Evolutionary conservation across 169 alveolate species (phyloP).

Genomic region (Babesia bigemina): DNA sequence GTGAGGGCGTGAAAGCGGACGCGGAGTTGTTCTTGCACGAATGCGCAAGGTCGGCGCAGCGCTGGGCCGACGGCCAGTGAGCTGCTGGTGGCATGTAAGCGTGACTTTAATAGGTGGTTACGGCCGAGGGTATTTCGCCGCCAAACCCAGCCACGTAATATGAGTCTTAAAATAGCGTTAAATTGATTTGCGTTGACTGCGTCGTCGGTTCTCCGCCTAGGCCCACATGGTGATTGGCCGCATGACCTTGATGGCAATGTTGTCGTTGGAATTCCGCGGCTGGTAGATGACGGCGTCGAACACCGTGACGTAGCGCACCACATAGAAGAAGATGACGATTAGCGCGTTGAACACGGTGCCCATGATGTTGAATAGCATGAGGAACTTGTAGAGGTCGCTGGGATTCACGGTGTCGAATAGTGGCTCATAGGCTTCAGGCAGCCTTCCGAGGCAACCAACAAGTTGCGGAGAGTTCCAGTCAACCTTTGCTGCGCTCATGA

Average conservation of each 20-base stretch:
- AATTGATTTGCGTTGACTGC: background rate
- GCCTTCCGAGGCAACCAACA: slow-evolving; percentile 45
- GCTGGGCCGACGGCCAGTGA: slow-evolving; percentile 72
- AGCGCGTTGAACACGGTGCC: slow-evolving; percentile 31
- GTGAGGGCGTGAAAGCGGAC: slow-evolving; percentile 65
- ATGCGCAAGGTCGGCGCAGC: slow-evolving; percentile 72
- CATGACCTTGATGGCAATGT: slow-evolving; percentile 40
- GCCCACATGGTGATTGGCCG: slow-evolving; percentile 68
- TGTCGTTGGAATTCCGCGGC: slow-evolving; percentile 57
- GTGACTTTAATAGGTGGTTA: too few relatives aligned
- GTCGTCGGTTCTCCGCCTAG: background rate
- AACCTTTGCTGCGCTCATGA: slow-evolving; percentile 17
- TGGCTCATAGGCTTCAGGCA: slow-evolving; percentile 32
- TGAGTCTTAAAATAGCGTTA: background rate
- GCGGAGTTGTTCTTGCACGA: slow-evolving; percentile 70
- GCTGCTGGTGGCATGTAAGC: background rate
- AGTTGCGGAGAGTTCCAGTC: slow-evolving; percentile 35
- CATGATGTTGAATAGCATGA: slow-evolving; percentile 40
- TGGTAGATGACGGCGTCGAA: slow-evolving; percentile 70
- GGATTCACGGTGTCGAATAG: slow-evolving; percentile 45
- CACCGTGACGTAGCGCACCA: slow-evolving; percentile 44
- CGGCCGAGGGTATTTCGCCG: too few relatives aligned
- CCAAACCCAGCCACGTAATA: background rate
- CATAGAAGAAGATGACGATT: slow-evolving; percentile 43
- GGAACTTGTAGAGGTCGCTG: slow-evolving; percentile 58